phyloP scores from a whole-genome alignment of 2,329 filamentous ascomycete genomes.

The Penicillium sp. region DNA sequence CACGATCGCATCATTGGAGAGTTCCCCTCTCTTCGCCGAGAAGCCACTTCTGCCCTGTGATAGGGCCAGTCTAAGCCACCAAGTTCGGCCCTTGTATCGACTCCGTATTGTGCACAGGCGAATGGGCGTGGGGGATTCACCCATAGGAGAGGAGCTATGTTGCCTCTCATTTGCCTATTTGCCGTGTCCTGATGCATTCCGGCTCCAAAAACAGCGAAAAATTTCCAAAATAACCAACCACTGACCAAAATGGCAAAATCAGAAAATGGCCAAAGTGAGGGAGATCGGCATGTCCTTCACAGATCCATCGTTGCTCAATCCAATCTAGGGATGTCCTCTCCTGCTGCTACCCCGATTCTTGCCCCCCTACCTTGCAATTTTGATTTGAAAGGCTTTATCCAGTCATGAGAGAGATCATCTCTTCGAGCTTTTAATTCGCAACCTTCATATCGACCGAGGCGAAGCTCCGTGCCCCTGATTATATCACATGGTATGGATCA shows the following conservation, averaged over 20 bases:
- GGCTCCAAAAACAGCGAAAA: not conserved
- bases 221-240: not conserved
- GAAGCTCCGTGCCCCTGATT: constrained; percentile 12
- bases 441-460: constrained; percentile 5
- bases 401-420: constrained; percentile 14
- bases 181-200: constrained; percentile 22
- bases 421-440: constrained; percentile 14
- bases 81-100: constrained; percentile 28
- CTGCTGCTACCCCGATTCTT: constrained; percentile 2
- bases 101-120: constrained; percentile 13
- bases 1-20: constrained; percentile 19
- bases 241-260: not conserved
- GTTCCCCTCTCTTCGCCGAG: constrained; percentile 14
- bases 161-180: constrained; percentile 24
- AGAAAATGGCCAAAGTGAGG: not conserved
- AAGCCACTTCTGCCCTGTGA: constrained; percentile 16
- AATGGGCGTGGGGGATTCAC: constrained; percentile 20
- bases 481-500: constrained; percentile 11
- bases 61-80: constrained; percentile 15
- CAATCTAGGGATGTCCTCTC: constrained; percentile 17
- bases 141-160: constrained; percentile 19
- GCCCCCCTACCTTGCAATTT: not conserved
- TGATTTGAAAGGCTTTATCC: constrained; percentile 2
- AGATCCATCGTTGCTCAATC: constrained; percentile 10
- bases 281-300: constrained; percentile 22